These are phyloP conservation scores for Cladosporium sp. DNA, from an alignment of 2,329 filamentous ascomycete species.

Conservation along the genomic window DNA sequence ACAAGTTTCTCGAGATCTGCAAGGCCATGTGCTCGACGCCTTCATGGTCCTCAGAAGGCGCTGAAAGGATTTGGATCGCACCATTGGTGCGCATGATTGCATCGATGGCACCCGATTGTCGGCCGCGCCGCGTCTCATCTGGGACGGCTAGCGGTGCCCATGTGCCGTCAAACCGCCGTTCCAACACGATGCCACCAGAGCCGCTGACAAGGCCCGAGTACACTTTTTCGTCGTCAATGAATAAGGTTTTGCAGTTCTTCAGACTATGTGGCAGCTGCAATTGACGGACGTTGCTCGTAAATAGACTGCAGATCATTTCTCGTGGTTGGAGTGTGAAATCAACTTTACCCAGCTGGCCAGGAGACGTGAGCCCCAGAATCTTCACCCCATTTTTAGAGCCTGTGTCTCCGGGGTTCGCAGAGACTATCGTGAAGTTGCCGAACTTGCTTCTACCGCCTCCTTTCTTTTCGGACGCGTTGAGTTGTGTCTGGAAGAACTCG, in stretches of 20 bases:
- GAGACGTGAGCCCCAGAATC: conserved; percentile 44
- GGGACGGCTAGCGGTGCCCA: no score
- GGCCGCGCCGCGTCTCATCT: conserved; percentile 22
- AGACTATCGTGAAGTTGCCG: conserved; percentile 40
- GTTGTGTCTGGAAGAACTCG: conserved; percentile 41
- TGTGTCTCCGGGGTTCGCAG: conserved; percentile 49
- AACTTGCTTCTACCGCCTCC: conserved; percentile 18
- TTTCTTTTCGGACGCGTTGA: conserved; percentile 20
- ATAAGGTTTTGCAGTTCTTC: conserved; percentile 15
- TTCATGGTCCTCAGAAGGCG: conserved; percentile 12
- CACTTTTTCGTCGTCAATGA: conserved; percentile 14
- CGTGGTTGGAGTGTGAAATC: conserved; percentile 31
- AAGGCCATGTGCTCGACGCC: conserved; percentile 37
- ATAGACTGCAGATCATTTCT: conserved; percentile 31
- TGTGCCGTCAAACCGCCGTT: no score
- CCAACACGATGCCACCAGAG: no score
- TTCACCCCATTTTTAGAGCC: conserved; percentile 46
- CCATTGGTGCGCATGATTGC: conserved; percentile 50
- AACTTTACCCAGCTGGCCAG: conserved; percentile 47
- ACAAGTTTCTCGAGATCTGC: conserved; percentile 47
- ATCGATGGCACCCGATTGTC: conserved; percentile 48
- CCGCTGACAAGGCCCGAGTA: no score
- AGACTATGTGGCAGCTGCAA: conserved; percentile 19
- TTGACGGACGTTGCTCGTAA: conserved; percentile 38
- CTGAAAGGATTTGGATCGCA: conserved; percentile 38